Evolutionary conservation across 345 rosid genomes (phyloP).

Genomic region (Populus deltoides): DNA sequence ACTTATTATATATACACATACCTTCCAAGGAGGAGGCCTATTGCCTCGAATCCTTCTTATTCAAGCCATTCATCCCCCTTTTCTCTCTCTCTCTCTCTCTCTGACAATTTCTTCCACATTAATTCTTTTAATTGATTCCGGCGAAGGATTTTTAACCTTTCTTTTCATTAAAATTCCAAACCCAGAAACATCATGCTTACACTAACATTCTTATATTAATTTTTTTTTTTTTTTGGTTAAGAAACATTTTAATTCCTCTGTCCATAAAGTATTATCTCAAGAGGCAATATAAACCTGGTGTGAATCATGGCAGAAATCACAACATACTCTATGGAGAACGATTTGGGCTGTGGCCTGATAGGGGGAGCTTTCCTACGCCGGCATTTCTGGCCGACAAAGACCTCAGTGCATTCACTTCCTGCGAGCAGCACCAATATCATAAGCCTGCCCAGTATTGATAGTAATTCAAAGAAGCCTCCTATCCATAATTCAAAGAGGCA

Average conservation of each 20-base stretch:
- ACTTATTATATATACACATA: conserved; percentile 15
- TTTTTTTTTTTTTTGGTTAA: neutral
- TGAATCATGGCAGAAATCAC: conserved; percentile 25
- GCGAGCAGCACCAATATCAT: conserved; percentile 5
- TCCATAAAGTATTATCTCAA: neutral
- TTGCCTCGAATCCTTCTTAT: conserved; percentile 37
- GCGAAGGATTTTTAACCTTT: neutral
- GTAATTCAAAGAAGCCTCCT: conserved; percentile 19
- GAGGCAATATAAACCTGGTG: neutral
- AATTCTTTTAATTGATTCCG: conserved; percentile 6
- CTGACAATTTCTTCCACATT: conserved; percentile 2
- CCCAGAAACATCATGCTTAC: neutral
- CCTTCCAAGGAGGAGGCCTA: conserved; percentile 19
- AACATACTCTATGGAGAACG: conserved; percentile 25
- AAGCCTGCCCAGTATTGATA: conserved; percentile 5
- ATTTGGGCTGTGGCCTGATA: conserved; percentile 52
- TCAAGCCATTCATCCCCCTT: conserved; percentile 28
- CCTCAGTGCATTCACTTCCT: conserved; percentile 38
- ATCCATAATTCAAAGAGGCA: conserved; percentile 20
- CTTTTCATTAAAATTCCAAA: neutral
- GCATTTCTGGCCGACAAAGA: conserved; percentile 40
- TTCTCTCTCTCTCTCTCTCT: neutral
- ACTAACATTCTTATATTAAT: neutral
- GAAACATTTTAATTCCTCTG: neutral
- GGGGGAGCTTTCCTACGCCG: conserved; percentile 48